Evolutionary conservation across 768 basidiomycete species (phyloP).

Genomic region (Termitomyces sp.): DNA sequence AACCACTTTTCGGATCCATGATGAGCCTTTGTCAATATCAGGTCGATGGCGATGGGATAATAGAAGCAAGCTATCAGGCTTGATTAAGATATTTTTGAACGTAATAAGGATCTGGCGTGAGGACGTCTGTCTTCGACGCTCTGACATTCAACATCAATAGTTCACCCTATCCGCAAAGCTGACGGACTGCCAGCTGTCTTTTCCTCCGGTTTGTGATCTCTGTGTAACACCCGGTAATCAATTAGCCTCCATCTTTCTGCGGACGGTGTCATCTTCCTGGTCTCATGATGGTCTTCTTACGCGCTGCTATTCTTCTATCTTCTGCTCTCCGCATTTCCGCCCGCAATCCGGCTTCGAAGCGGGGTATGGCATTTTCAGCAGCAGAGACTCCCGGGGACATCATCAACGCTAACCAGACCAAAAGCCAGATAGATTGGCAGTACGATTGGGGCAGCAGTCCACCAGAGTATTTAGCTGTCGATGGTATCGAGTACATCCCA

Average conservation of each 20-base stretch:
- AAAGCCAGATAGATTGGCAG: constrained; percentile 39
- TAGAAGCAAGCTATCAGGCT: background rate
- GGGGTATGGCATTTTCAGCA: constrained; percentile 39
- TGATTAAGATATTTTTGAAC: background rate
- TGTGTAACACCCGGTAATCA: constrained; percentile 3
- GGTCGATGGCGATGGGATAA: background rate
- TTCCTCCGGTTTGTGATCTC: constrained; percentile 16
- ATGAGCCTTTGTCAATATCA: background rate
- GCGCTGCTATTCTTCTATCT: constrained; percentile 15
- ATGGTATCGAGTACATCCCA: constrained; percentile 40
- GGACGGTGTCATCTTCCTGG: background rate
- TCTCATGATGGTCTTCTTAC: constrained; percentile 22
- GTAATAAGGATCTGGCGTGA: constrained; percentile 1
- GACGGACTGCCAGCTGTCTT: constrained; percentile 25
- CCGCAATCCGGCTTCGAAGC: constrained; percentile 33
- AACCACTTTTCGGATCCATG: background rate
- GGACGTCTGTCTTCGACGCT: constrained; percentile 6
- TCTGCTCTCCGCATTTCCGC: constrained; percentile 25
- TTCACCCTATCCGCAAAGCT: constrained; percentile 28
- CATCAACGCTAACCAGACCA: constrained; percentile 37
- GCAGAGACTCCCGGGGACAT: constrained; percentile 35
- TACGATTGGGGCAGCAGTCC: constrained; percentile 50
- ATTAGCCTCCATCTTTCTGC: constrained; percentile 7
- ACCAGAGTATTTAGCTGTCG: constrained; percentile 35
- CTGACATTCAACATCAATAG: constrained; percentile 23